Base-by-base conservation (phyloP, 208 protist genomes). In the Leishmania major region DNA sequence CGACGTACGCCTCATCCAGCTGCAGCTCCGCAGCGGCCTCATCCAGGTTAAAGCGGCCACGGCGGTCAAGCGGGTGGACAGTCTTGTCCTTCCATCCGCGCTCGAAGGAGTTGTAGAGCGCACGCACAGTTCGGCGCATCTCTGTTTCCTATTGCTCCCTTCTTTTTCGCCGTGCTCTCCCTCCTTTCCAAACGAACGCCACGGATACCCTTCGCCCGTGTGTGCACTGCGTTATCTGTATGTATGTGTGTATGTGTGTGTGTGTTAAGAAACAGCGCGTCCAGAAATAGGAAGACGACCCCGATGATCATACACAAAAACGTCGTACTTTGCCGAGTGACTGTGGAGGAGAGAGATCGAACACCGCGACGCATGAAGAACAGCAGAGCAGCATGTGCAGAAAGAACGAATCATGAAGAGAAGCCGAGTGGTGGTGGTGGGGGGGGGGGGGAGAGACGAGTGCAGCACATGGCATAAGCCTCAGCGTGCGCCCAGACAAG, bases 41-140 rank as follows among this genome's bases (percentile, higher is more conserved):
- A 35, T 93, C 92, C 2, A 96, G 76, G 77, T 96, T 97, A 64
- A 97, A 97, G 49, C 93, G 92, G 22, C 95, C 95, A 40, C 90
- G 88, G 35, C 87, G 90, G 74, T 97, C 95, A 70, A 83, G 31
- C 15, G 90, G 87, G 66, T 90, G 88, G 51, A 93, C 69, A 13
- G 84, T 81, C 71, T 92, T 92, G 77, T 86, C 81, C 47, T 84
- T 84, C 91, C 89, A 96, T 37, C 74, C 84, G 35, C 88, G 80
- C 82, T 92, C 93, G 81, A 93, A 89, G 47, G 85, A 89, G 80
- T 79, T 86, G 74, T 71, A 86, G 51, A 86, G 60, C 37, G 71
- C 77, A 3, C 83, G 78, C 7, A 60, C 74, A 49, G 83, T 80
- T 40, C 83, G 71, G 17, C 83, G 83, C 83, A 86, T 77, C 7